A percentile compares a stretch with the other conserved stretches of the same genome.
phyloP scores from a whole-genome alignment of 805 yeast species.

The Saccharomycopsis sp. region DNA sequence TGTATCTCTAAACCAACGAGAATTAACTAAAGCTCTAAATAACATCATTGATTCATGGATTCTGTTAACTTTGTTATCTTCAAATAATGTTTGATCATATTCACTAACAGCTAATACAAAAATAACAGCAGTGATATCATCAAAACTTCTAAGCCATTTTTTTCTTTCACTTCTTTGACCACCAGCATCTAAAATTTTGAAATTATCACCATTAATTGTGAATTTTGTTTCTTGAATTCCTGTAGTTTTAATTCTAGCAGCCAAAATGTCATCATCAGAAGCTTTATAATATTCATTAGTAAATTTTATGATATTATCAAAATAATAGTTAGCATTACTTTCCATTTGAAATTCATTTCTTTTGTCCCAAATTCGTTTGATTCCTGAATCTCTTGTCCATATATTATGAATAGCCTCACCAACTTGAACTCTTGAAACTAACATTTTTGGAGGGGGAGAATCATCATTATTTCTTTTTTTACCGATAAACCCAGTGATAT shows the following conservation, averaged over 20 bases:
- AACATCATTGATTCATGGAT: constrained; percentile 83
- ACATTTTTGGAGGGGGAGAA: constrained; percentile 7
- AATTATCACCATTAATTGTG: constrained; percentile 50
- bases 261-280: constrained; percentile 72
- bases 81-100: constrained; percentile 85
- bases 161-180: constrained; percentile 94
- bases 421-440: constrained; percentile 36
- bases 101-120: constrained; percentile 87
- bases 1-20: constrained; percentile 73
- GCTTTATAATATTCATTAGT: constrained; percentile 58
- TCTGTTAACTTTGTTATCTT: constrained; percentile 80
- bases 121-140: constrained; percentile 76
- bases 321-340: constrained; percentile 72
- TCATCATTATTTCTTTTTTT: background rate
- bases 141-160: constrained; percentile 94
- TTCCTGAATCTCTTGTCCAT: constrained; percentile 67
- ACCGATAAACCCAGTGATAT: constrained; percentile 8
- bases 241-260: constrained; percentile 89
- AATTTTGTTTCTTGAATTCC: constrained; percentile 88
- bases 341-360: constrained; percentile 80
- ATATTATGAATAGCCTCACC: constrained; percentile 60
- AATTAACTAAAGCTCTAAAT: constrained; percentile 75
- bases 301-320: constrained; percentile 59
- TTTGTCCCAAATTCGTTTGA: constrained; percentile 43
- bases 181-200: constrained; percentile 88